Evolutionary conservation across 2,329 filamentous ascomycete genomes (phyloP), one percentile per base, ranked within the genome.

Genomic region (Claviceps digitariae): DNA sequence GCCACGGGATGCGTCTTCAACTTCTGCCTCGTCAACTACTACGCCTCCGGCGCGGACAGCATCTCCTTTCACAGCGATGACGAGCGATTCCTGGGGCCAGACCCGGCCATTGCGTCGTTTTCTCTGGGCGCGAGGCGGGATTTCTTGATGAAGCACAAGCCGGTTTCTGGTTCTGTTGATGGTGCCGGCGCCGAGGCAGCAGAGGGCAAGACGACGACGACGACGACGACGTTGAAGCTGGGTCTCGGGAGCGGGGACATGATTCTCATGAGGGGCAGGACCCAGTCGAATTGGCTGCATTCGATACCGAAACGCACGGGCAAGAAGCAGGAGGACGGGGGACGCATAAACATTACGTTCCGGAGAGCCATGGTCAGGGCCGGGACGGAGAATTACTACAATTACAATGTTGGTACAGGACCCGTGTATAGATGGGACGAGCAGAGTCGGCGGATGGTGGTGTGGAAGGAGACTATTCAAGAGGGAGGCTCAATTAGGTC

Each of bases 1-100:
- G 78, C 79, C 0, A 87, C 84, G 0, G 76, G 75, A n/a, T 78
- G 79, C 61, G 74, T 63, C 1, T 91, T 85, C 68, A 91, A 91
- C 63, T 88, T 90, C 64, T 86, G 83, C 55, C 74, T 91, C 1
- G 84, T 91, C 4, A 91, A 91, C 62, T 91, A 91, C 69, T 91
- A 91, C 63, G 83, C 83, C n/a, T 79, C 78, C 3, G 86, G 87
- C 0, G 72, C 79, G 6, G 86, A 91, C 64, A 87, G 83, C 59
- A 91, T 91, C 49, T 78, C 82, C 12, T 91, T 85, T 62, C 86
- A 91, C 66, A 86, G 82, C 49, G 87, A 91, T 59, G 86, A 91
- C 61, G 87, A 91, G 70, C 74, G 79, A 6, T 93, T 91, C 59
- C 74, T 91, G 0, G 87, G 86, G 0, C 58, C 69, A 0, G 69